Percentiles rank a stretch among this genome's conserved stretches.
These are phyloP conservation scores for Anaeromyces robustus DNA, from an alignment of 192 early-diverging fungal species.

Conservation along the genomic window DNA sequence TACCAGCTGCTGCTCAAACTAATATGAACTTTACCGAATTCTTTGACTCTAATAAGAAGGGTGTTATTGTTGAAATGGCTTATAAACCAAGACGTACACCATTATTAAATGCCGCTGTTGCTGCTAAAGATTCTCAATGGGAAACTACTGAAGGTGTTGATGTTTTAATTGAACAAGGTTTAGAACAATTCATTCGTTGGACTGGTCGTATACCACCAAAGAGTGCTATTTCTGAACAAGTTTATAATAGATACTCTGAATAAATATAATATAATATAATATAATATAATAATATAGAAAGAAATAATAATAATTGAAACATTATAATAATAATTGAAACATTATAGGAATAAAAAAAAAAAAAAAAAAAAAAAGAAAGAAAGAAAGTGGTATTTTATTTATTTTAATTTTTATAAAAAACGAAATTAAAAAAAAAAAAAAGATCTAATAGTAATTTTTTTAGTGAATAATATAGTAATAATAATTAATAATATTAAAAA, in stretches of 20 bases:
- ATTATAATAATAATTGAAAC: too few relatives aligned
- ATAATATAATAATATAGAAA: too few relatives aligned
- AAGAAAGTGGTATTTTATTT: too few relatives aligned
- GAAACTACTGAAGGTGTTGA: constrained; percentile 62
- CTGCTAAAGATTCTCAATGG: constrained; percentile 21
- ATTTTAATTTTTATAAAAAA: too few relatives aligned
- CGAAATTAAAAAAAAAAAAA: too few relatives aligned
- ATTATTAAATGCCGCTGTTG: constrained; percentile 27
- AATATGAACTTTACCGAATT: constrained; percentile 12
- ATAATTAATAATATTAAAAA: too few relatives aligned
- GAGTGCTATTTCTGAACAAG: constrained; percentile 26
- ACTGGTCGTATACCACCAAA: constrained; percentile 45
- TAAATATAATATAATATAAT: too few relatives aligned
- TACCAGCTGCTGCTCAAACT: constrained; percentile 52
- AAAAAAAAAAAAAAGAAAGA: too few relatives aligned
- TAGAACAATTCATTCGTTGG: constrained; percentile 82
- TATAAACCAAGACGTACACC: constrained; percentile 77
- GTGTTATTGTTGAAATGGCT: constrained; percentile 85
- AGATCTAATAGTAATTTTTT: too few relatives aligned
- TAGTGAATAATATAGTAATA: too few relatives aligned
- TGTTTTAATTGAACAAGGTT: constrained; percentile 81
- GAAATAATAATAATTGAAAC: too few relatives aligned
- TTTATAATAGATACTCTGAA: constrained; percentile 9
- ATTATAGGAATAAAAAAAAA: too few relatives aligned
- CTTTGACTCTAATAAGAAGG: constrained; percentile 13